These are phyloP conservation scores for Infundibulicybe gibba DNA, from an alignment of 768 basidiomycete genomes.

Conservation along the genomic window DNA sequence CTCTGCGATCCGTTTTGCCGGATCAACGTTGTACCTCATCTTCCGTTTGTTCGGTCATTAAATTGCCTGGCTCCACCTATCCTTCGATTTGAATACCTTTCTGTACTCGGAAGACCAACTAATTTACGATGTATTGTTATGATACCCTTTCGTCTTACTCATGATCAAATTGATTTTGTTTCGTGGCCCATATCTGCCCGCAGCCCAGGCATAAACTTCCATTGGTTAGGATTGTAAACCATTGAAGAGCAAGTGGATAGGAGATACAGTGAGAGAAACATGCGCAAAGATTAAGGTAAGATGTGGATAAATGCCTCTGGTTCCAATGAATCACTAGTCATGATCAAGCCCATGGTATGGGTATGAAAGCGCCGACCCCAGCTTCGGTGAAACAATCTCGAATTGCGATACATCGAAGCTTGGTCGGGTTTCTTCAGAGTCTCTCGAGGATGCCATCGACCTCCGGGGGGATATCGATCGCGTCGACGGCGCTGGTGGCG, in stretches of 20 bases:
- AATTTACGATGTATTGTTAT: conserved; percentile 7
- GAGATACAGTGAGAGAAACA: not conserved
- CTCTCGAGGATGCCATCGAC: conserved; percentile 40
- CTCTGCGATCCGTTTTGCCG: conserved; percentile 76
- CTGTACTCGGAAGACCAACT: not conserved
- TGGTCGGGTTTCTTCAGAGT: conserved; percentile 38
- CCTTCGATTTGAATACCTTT: not conserved
- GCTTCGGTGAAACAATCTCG: conserved; percentile 58
- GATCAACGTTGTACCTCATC: conserved; percentile 75
- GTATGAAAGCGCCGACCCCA: conserved; percentile 42
- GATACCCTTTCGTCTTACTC: conserved; percentile 2
- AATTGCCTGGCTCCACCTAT: conserved; percentile 9
- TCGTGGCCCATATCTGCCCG: not conserved
- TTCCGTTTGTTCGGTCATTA: conserved; percentile 67
- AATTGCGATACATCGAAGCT: conserved; percentile 67
- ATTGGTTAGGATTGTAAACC: too few relatives aligned
- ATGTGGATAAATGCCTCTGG: not conserved
- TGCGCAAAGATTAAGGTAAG: conserved; percentile 3
- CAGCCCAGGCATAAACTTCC: too few relatives aligned
- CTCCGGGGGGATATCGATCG: conserved; percentile 27
- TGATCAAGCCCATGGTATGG: conserved; percentile 56
- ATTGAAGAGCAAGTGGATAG: too few relatives aligned
- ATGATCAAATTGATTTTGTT: not conserved
- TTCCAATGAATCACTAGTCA: conserved; percentile 11
- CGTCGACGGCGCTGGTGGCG: conserved; percentile 21